A percentile compares a stretch with the other conserved stretches of the same genome.
phyloP scores from a whole-genome alignment of 208 protist genomes.

The Crithidia sp. region DNA sequence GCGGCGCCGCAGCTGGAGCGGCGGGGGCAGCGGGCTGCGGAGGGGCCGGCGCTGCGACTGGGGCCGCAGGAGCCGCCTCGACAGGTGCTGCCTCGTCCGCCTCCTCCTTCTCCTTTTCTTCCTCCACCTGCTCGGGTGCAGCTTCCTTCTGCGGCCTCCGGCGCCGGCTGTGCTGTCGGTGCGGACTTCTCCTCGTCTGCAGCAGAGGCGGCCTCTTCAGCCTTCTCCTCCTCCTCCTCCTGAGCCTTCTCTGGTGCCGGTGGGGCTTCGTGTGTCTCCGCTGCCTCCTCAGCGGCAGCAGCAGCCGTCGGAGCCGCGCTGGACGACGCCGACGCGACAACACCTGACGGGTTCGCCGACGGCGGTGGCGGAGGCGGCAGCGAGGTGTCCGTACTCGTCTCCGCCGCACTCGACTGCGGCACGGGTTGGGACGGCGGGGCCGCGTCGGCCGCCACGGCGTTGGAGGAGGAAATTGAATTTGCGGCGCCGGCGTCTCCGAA shows the following conservation, averaged over 20 bases:
- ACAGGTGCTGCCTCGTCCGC: not conserved
- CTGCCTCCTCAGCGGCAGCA: not conserved
- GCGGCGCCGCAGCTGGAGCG: not conserved
- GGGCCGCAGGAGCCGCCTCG: not conserved
- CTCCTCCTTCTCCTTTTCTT: slow-evolving; percentile 4
- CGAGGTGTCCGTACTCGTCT: not conserved
- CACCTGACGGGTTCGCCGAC: slow-evolving; percentile 3
- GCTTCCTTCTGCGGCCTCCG: not conserved
- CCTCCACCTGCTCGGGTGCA: not conserved
- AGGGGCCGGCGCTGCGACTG: too few species aligned
- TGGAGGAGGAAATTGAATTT: not conserved
- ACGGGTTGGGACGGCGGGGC: not conserved
- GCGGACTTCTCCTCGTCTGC: not conserved
- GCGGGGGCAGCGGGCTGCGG: not conserved
- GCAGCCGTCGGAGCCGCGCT: not conserved
- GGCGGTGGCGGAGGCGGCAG: not conserved
- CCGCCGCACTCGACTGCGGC: not conserved
- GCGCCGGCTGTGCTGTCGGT: too few species aligned
- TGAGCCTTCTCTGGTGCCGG: not conserved
- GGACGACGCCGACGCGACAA: not conserved
- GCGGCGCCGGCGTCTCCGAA: slow-evolving; percentile 24
- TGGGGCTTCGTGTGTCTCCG: not conserved
- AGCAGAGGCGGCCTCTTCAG: not conserved
- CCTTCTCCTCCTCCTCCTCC: slow-evolving; percentile 8
- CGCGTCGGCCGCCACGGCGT: slow-evolving; percentile 2